Evolutionary conservation across 169 alveolate species (phyloP).

Genomic region (Plasmodium adleri): DNA sequence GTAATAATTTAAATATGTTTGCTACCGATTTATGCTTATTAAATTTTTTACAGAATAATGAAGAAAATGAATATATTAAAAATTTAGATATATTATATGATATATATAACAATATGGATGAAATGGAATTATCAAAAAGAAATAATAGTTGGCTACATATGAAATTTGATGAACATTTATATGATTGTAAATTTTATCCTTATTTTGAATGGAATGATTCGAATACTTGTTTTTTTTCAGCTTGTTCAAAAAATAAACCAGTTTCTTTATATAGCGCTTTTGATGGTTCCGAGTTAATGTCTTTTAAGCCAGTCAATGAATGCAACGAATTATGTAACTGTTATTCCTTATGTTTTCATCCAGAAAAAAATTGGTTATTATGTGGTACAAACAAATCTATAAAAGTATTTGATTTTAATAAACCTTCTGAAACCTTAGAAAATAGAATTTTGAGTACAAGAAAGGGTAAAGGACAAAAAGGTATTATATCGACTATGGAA

Average conservation of each 20-base stretch:
- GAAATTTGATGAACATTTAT: slow-evolving; percentile 23
- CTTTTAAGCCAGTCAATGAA: slow-evolving; percentile 41
- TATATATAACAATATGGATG: slow-evolving; percentile 6
- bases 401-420: slow-evolving; percentile 44
- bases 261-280: slow-evolving; percentile 53
- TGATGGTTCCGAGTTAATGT: slow-evolving; percentile 46
- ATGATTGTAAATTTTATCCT: slow-evolving; percentile 74
- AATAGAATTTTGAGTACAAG: slow-evolving; percentile 70
- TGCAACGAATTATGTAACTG: slow-evolving; percentile 30
- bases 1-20: slow-evolving; percentile 19
- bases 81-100: slow-evolving; percentile 9
- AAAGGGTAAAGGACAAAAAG: slow-evolving; percentile 69
- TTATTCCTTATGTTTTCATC: slow-evolving; percentile 72
- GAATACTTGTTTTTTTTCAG: slow-evolving; percentile 61
- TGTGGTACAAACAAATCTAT: slow-evolving; percentile 63
- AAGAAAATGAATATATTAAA: not conserved
- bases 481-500: slow-evolving; percentile 50
- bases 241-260: slow-evolving; percentile 25
- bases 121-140: slow-evolving; percentile 10
- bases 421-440: slow-evolving; percentile 47
- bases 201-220: slow-evolving; percentile 49
- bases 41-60: slow-evolving; percentile 6
- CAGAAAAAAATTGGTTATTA: slow-evolving; percentile 58
- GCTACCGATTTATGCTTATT: slow-evolving; percentile 37
- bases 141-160: slow-evolving; percentile 35